Evolutionary conservation across 2,329 filamentous ascomycete genomes (phyloP).

Genomic region (Fusarium tricinctum): DNA sequence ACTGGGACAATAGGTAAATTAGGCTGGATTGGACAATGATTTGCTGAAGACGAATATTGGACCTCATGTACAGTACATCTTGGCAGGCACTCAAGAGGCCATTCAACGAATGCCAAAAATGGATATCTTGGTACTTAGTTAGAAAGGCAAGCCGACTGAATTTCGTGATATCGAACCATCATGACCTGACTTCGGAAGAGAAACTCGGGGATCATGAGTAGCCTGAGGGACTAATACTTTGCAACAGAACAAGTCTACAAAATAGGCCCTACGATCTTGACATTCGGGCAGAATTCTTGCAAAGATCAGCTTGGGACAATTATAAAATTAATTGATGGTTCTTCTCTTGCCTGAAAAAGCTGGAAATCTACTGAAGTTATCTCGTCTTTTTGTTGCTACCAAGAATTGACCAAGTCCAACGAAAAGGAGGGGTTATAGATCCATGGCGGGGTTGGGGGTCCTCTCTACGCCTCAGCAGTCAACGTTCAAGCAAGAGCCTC

Average conservation of each 20-base stretch:
- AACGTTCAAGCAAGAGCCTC: constrained; percentile 25
- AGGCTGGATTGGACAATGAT: not conserved
- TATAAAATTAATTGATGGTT: too few species aligned
- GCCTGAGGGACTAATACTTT: not conserved
- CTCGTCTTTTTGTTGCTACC: not conserved
- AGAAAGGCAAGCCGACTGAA: constrained; percentile 9
- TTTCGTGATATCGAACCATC: constrained; percentile 48
- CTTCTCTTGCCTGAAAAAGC: too few species aligned
- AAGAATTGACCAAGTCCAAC: not conserved
- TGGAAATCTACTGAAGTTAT: too few species aligned
- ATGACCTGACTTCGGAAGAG: constrained; percentile 43
- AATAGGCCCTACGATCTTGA: too few species aligned
- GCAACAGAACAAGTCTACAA: too few species aligned
- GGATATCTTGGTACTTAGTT: not conserved
- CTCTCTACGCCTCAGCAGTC: too few species aligned
- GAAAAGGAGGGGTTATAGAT: constrained; percentile 14
- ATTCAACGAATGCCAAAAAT: constrained; percentile 14
- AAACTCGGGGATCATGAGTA: constrained; percentile 2
- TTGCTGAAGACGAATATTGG: not conserved
- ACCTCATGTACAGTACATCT: constrained; percentile 8
- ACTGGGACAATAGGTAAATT: not conserved
- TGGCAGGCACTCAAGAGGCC: not conserved
- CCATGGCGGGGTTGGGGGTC: constrained; percentile 29
- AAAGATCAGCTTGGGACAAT: too few species aligned
- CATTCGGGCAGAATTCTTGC: too few species aligned